Percentiles rank a stretch among this genome's conserved stretches.
phyloP scores from a whole-genome alignment of 768 basidiomycete species.

The Hericium coralloides region DNA sequence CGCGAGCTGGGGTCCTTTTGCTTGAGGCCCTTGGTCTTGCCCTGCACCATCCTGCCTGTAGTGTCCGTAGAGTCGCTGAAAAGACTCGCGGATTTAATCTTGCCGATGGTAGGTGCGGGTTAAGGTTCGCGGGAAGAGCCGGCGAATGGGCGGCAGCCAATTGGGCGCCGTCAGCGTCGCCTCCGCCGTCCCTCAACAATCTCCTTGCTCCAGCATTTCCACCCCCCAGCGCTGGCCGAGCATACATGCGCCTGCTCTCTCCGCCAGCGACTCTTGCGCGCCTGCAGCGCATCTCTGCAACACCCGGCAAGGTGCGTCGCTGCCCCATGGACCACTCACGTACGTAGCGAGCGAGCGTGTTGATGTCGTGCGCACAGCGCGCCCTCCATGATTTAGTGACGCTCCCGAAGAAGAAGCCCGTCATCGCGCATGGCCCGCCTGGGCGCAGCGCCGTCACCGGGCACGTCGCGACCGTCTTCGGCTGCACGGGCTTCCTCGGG shows the following conservation, averaged over 20 bases:
- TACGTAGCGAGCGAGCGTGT: not conserved
- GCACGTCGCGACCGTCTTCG: constrained; percentile 94
- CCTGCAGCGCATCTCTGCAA: constrained; percentile 5
- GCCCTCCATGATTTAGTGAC: constrained; percentile 65
- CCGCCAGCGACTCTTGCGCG: constrained; percentile 16
- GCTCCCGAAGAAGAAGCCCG: constrained; percentile 50
- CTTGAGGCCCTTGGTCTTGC: constrained; percentile 72
- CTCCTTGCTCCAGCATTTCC: not conserved
- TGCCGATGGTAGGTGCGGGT: constrained; percentile 16
- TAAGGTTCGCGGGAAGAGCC: constrained; percentile 10
- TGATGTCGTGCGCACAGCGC: constrained; percentile 37
- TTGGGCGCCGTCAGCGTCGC: not conserved
- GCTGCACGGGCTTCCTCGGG: constrained; percentile 91
- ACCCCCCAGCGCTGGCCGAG: not conserved
- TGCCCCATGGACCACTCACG: not conserved
- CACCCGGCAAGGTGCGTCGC: constrained; percentile 4
- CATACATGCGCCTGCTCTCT: constrained; percentile 36
- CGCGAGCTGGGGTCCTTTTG: constrained; percentile 43
- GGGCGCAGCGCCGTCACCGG: constrained; percentile 86
- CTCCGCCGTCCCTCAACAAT: not conserved
- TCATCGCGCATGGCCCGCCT: constrained; percentile 68
- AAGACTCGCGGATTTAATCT: not conserved
- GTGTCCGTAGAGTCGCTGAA: constrained; percentile 4
- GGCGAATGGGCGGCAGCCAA: not conserved
- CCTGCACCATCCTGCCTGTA: constrained; percentile 60